Conservation (phyloP, 2,329 filamentous ascomycete genomes). For the Juglanconis oblonga region DNA sequence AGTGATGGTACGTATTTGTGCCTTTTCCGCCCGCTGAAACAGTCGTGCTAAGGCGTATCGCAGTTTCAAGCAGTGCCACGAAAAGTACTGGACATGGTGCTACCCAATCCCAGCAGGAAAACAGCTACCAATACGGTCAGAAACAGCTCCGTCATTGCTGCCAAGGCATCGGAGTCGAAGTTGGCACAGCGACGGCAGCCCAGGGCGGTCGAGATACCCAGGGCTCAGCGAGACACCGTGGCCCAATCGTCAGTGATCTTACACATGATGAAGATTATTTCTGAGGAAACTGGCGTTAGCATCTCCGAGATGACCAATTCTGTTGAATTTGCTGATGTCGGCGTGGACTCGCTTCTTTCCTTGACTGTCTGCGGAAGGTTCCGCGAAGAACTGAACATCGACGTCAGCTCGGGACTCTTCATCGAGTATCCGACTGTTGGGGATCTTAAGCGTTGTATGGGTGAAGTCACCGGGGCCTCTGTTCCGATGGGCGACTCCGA, state of each 20-base stretch:
- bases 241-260: neutral
- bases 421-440: constrained; percentile 25
- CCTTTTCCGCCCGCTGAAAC: too few species aligned
- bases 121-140: too few species aligned
- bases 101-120: too few species aligned
- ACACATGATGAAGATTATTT: neutral
- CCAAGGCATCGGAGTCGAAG: too few species aligned
- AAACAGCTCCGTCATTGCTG: too few species aligned
- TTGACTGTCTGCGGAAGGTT: constrained; percentile 31
- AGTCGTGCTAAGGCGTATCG: too few species aligned
- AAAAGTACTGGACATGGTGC: too few species aligned
- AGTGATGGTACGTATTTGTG: too few species aligned
- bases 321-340: constrained; percentile 28
- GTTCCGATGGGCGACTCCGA: neutral
- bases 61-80: too few species aligned
- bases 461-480: neutral
- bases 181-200: too few species aligned
- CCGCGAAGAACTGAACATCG: constrained; percentile 29
- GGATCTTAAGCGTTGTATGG: neutral
- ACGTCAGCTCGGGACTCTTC: constrained; percentile 27
- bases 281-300: constrained; percentile 4
- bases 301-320: constrained; percentile 20
- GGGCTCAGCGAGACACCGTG: neutral
- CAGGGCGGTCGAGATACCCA: too few species aligned
- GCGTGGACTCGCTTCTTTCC: constrained; percentile 33